These are phyloP conservation scores for Cinnamomum chago DNA, from an alignment of 164 flowering plant species.

Conservation along the genomic window DNA sequence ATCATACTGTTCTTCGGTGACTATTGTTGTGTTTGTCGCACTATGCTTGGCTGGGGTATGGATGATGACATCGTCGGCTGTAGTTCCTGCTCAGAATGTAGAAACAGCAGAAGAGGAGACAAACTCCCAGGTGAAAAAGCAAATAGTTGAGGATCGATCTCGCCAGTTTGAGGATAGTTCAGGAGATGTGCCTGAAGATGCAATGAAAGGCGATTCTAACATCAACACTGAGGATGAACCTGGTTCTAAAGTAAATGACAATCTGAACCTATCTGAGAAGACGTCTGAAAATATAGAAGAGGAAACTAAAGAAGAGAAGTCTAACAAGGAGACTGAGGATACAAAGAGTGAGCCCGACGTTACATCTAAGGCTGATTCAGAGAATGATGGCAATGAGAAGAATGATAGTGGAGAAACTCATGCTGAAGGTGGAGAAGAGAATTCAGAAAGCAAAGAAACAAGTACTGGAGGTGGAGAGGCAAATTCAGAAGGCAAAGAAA, in stretches of 20 bases:
- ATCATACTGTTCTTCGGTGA: slow-evolving; percentile 73
- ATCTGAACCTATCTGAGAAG: background rate
- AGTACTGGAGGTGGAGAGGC: slow-evolving; percentile 17
- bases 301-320: slow-evolving; percentile 32
- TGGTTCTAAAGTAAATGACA: background rate
- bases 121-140: slow-evolving; percentile 41
- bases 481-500: slow-evolving; percentile 21
- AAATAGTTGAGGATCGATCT: slow-evolving; percentile 19
- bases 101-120: slow-evolving; percentile 47
- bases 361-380: slow-evolving; percentile 13
- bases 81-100: slow-evolving; percentile 51
- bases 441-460: background rate
- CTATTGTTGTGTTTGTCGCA: slow-evolving; percentile 74
- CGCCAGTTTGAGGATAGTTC: slow-evolving; percentile 37
- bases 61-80: slow-evolving; percentile 94
- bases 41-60: slow-evolving; percentile 92
- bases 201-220: slow-evolving; percentile 22
- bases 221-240: background rate
- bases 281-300: slow-evolving; percentile 4
- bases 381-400: slow-evolving; percentile 16
- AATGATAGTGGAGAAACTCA: slow-evolving; percentile 18
- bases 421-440: slow-evolving; percentile 3
- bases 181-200: slow-evolving; percentile 33
- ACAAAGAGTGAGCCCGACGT: slow-evolving; percentile 20
- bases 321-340: slow-evolving; percentile 8